Percentiles rank a stretch among this genome's conserved stretches.
Conservation (phyloP, 768 basidiomycete species). For the Russula dissimulans region DNA sequence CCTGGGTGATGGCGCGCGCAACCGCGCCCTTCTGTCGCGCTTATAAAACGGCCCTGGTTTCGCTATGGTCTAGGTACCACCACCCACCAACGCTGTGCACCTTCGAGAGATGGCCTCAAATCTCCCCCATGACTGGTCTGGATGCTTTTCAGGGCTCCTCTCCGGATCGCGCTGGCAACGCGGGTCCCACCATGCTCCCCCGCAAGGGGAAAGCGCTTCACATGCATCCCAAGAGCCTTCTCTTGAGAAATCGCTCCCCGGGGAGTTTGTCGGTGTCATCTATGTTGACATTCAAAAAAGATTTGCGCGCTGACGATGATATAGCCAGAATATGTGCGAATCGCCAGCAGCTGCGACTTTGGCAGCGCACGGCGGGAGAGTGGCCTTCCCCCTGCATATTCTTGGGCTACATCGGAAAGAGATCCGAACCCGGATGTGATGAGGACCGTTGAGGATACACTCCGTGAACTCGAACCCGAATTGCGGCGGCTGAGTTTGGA, state of each 20-base stretch:
- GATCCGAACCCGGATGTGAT: conserved; percentile 31
- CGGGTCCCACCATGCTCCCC: not conserved
- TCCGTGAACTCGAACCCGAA: conserved; percentile 43
- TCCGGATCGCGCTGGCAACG: conserved; percentile 15
- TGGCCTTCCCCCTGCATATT: conserved; percentile 21
- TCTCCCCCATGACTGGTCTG: conserved; percentile 3
- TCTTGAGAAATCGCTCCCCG: conserved; percentile 2
- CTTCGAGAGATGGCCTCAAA: conserved; percentile 3
- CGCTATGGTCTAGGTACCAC: not conserved
- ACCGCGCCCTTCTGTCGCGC: not conserved
- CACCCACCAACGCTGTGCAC: not conserved
- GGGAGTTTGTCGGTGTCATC: conserved; percentile 1
- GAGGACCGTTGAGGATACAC: conserved; percentile 41
- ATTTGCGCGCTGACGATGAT: not conserved
- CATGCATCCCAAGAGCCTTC: conserved; percentile 2
- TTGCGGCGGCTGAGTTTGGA: conserved; percentile 58
- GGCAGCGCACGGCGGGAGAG: not conserved
- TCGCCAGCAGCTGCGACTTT: conserved; percentile 19
- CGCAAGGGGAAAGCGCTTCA: not conserved
- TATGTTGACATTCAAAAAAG: not conserved
- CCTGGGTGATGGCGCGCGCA: not conserved
- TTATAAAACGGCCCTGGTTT: conserved; percentile 6
- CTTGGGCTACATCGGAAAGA: conserved; percentile 3
- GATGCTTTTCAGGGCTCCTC: conserved; percentile 17
- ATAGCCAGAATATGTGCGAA: conserved; percentile 16